Conservation (phyloP, 1,284 basidiomycete species). For the Pseudozyma pruni region DNA sequence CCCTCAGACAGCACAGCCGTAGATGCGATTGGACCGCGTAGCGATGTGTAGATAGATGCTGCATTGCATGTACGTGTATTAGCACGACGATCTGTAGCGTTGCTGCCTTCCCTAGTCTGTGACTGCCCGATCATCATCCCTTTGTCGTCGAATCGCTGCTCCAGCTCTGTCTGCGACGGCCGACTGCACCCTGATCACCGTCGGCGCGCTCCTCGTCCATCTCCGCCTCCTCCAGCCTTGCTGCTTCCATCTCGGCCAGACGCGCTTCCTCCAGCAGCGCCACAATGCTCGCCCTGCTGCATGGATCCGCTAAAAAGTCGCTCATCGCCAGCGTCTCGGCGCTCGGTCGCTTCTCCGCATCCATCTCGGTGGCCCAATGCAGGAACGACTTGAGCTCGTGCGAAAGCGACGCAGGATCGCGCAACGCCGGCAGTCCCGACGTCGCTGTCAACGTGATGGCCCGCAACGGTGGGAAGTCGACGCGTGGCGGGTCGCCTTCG, state of each 20-base stretch:
- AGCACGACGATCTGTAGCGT: too few relatives aligned
- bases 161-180: conserved; percentile 35
- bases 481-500: conserved; percentile 59
- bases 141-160: conserved; percentile 51
- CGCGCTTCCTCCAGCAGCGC: conserved; percentile 36
- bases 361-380: conserved; percentile 58
- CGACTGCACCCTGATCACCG: not conserved
- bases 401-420: conserved; percentile 27
- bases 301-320: conserved; percentile 48
- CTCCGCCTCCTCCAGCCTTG: conserved; percentile 10
- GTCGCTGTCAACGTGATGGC: conserved; percentile 60
- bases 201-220: not conserved
- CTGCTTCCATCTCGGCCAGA: conserved; percentile 28
- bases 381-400: conserved; percentile 56
- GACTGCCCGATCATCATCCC: conserved; percentile 9
- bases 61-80: too few relatives aligned
- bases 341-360: conserved; percentile 49
- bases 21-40: too few relatives aligned
- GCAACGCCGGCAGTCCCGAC: conserved; percentile 51
- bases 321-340: conserved; percentile 55
- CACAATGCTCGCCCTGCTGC: conserved; percentile 38
- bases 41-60: too few relatives aligned
- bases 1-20: too few relatives aligned
- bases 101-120: too few relatives aligned
- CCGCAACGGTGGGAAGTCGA: conserved; percentile 56